Base-by-base conservation (phyloP, 2,329 filamentous ascomycete species). In the Chaetomium olivaceum region DNA sequence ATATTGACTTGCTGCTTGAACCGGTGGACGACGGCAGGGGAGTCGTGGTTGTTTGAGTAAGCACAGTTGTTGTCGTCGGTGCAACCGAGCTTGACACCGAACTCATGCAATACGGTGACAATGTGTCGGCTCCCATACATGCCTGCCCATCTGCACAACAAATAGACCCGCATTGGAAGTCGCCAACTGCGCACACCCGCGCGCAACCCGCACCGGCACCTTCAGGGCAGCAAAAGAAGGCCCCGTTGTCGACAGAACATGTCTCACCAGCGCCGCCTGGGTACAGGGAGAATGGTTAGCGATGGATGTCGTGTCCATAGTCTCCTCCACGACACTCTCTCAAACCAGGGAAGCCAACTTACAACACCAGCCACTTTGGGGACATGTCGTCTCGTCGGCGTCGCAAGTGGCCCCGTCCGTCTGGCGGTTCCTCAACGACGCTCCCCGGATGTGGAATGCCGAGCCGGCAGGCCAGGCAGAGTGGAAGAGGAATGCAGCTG, bases 361-460 rank as follows among this genome's bases (percentile, higher is more conserved):
- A 69, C 69, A 71, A 29, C 69, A 71, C 69, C 69, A 71, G n/a
- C 63, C 67, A 14, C 56, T 66, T 25, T 71, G 68, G 1, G 68
- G 52, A 50, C 69, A 71, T 29, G 67, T 64, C 27, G 67, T 68
- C 33, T 68, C 66, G 16, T 50, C 54, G 14, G 4, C 33, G 25
- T 33, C 60, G 31, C 64, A 66, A 16, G 39, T 55, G 5, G 19
- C 6, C 2, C 39, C 50, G 4, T 21, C 43, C 19, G 43, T 19
- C n/a, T 63, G 60, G 2, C 64, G 61, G 14, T 16, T 52, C 58
- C 52, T 46, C 36, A 58, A 33, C 23, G 55, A 14, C 29, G 33
- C 33, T 36, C 27, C 12, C 6, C 5, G 16, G 8, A 52, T 43
- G 33, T 9, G 27, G 19, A 7, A 43, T 16, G 31, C 55, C 16